Conservation (phyloP, 2,329 filamentous ascomycete species). For the Blastomyces silverae region DNA sequence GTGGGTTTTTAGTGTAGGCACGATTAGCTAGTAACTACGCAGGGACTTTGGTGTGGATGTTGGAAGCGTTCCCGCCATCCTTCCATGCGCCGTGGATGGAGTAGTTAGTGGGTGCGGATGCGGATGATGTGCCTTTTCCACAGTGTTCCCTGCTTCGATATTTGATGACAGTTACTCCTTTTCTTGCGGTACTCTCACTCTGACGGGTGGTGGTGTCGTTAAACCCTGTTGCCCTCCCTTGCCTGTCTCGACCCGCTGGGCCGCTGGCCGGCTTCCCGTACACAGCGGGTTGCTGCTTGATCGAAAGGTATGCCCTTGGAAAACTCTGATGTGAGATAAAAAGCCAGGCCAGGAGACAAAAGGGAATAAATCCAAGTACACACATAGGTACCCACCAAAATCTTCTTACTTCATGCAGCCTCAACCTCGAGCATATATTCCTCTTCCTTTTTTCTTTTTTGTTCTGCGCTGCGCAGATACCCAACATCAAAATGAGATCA, state of each 20-base stretch:
- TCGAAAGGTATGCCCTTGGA: no score
- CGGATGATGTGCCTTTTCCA: background rate
- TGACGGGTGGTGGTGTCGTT: background rate
- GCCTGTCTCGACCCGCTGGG: background rate
- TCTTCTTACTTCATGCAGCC: background rate
- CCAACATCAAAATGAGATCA: background rate
- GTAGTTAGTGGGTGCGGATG: no score
- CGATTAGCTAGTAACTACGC: no score
- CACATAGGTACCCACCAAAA: background rate
- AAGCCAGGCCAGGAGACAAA: background rate
- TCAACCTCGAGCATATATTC: no score
- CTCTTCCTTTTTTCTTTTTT: background rate
- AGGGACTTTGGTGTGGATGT: background rate
- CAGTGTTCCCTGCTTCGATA: background rate
- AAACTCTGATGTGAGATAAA: no score
- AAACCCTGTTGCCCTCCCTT: background rate
- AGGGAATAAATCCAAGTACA: background rate
- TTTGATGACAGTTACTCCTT: background rate
- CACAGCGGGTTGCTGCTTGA: no score
- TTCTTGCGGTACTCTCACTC: background rate
- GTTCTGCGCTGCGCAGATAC: slow-evolving; percentile 4
- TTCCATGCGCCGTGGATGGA: background rate
- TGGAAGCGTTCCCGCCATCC: background rate
- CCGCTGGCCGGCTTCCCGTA: background rate
- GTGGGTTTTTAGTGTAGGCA: no score